Evolutionary conservation across 768 basidiomycete genomes (phyloP).

Genomic region (Dioszegia crocea): DNA sequence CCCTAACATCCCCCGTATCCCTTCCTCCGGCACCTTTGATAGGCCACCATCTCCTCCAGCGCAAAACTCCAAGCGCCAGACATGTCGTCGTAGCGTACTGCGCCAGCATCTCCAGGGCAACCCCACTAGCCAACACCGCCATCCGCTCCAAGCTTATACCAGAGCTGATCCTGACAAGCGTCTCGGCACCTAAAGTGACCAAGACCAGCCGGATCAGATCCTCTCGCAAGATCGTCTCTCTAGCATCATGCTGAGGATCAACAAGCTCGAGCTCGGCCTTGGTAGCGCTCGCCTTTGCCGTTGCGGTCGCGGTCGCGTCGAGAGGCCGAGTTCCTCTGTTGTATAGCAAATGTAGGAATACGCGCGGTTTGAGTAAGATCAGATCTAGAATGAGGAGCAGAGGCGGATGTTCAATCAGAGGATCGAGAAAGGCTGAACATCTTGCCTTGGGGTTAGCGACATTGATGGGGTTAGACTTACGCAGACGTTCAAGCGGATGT

Average conservation of each 20-base stretch:
- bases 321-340: conserved; percentile 40
- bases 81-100: conserved; percentile 27
- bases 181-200: conserved; percentile 11
- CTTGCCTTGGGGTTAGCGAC: conserved; percentile 13
- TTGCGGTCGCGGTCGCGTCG: conserved; percentile 8
- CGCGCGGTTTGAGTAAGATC: conserved; percentile 48
- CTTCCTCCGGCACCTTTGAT: neutral
- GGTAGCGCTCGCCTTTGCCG: neutral
- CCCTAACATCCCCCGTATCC: neutral
- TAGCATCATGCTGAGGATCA: too few species aligned
- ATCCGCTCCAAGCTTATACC: neutral
- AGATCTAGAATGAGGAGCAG: conserved; percentile 47
- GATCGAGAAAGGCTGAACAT: conserved; percentile 47
- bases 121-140: neutral
- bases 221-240: neutral
- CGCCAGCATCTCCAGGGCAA: conserved; percentile 17
- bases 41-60: conserved; percentile 24
- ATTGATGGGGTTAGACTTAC: conserved; percentile 23
- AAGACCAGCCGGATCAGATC: conserved; percentile 10
- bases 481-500: conserved; percentile 48
- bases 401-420: conserved; percentile 48
- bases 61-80: conserved; percentile 17
- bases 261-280: too few species aligned
- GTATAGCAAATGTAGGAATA: conserved; percentile 48
- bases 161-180: neutral